Evolutionary conservation across 2,329 filamentous ascomycete species (phyloP), one percentile per base, ranked within the genome.

Genomic region (Aureobasidium sp.): DNA sequence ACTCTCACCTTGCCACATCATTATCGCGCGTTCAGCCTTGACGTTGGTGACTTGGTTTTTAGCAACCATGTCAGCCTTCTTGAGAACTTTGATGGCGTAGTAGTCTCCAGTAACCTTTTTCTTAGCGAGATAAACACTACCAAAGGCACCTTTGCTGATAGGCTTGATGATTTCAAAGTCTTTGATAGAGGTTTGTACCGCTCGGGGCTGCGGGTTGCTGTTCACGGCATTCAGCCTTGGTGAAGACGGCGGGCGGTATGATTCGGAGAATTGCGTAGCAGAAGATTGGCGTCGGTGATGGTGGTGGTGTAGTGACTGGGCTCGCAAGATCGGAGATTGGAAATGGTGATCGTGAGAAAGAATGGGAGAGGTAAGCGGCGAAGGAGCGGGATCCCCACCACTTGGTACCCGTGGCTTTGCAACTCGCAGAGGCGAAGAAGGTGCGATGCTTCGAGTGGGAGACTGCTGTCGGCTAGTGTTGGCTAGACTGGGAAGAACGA

Each of bases 1-100:
- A 72, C 95, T 99, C 74, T 97, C 91, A 23, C 94, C 94, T 76
- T 99, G 94, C 90, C 94, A 97, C 94, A 99, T 99, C 94, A 99
- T 97, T 71, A 99, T 99, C 23, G 95, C 95, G 66, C 94, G 84
- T 75, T 99, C 94, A 9, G 95, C 94, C 75, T 99, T 97, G 69
- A 99, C 94, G 70, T 99, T 99, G 66, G 94, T 96, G 67, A 99
- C 92, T 72, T 99, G 94, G 72, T 99, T 99, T 75, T 99, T 99
- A 63, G 94, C 94, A 64, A 99, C 90, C 94, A 99, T 99, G 78
- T 99, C 94, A n/a, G 94, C 92, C 75, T 99, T 99, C 72, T 97
- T 97, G 62, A 99, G 75, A 1, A 97, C 94, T 71, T 99, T 99
- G 77, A 99, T 97, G 10, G 94, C 94, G 72, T 93, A 99, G 73